phyloP scores from a whole-genome alignment of 768 basidiomycete species.

The Amanita thiersii region DNA sequence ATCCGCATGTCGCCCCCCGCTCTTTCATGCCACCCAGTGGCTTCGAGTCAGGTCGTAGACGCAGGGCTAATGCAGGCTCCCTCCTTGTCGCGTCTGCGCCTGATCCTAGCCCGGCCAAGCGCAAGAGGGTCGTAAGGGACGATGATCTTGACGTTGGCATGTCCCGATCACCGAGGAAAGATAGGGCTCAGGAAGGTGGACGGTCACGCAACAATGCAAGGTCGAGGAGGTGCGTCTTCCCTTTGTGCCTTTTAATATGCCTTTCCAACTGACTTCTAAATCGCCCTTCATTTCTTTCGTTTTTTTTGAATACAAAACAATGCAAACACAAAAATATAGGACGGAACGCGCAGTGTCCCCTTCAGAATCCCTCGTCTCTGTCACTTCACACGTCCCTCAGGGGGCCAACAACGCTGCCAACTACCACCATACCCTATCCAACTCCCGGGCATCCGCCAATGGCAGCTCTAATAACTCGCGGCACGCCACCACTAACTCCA shows the following conservation, averaged over 20 bases:
- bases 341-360: constrained; percentile 61
- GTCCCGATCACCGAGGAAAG: constrained; percentile 57
- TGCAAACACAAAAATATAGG: constrained; percentile 22
- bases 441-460: not conserved
- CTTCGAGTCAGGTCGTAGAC: constrained; percentile 56
- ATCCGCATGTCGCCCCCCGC: constrained; percentile 67
- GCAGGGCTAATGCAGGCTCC: constrained; percentile 48
- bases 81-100: constrained; percentile 39
- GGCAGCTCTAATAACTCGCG: not conserved
- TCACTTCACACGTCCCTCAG: constrained; percentile 53
- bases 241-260: too few relatives aligned
- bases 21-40: constrained; percentile 56
- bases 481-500: not conserved
- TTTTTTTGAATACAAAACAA: constrained; percentile 7
- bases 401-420: constrained; percentile 21
- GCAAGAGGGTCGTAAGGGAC: constrained; percentile 51
- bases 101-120: constrained; percentile 59
- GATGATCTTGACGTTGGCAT: constrained; percentile 50
- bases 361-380: constrained; percentile 65
- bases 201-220: constrained; percentile 47
- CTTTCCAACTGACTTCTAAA: too few relatives aligned
- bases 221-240: constrained; percentile 53
- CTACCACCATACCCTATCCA: constrained; percentile 1
- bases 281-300: constrained; percentile 5
- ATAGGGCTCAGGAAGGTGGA: constrained; percentile 36